These are phyloP conservation scores for Penicillium crystallinum DNA, from an alignment of 495 filamentous ascomycete genomes.

Conservation along the genomic window DNA sequence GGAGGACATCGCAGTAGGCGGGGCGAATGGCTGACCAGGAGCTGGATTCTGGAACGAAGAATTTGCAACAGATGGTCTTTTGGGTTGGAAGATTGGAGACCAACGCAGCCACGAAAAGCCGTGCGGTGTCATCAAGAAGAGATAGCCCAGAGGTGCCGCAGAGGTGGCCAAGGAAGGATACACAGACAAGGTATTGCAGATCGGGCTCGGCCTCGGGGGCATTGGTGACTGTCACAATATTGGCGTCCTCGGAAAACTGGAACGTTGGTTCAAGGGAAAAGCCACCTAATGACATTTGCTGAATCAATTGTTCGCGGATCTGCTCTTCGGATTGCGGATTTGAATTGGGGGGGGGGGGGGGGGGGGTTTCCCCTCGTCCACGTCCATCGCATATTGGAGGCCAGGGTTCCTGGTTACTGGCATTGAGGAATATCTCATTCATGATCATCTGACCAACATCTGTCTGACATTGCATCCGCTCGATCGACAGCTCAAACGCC, in stretches of 20 bases:
- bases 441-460: conserved; percentile 8
- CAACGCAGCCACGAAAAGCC: conserved; percentile 13
- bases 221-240: conserved; percentile 13
- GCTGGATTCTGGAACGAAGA: conserved; percentile 10
- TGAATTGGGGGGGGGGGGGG: too few relatives aligned
- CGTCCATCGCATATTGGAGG: conserved; percentile 5
- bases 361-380: conserved; percentile 10
- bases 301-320: conserved; percentile 12
- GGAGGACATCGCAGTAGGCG: conserved; percentile 1
- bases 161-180: conserved; percentile 12
- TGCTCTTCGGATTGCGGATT: conserved; percentile 3
- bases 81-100: conserved; percentile 10
- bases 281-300: conserved; percentile 3
- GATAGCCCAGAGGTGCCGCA: neutral
- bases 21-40: conserved; percentile 13
- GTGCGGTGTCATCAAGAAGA: conserved; percentile 11
- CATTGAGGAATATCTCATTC: neutral
- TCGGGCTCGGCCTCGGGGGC: conserved; percentile 5
- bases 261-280: conserved; percentile 10
- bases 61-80: conserved; percentile 12
- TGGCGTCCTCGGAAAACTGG: conserved; percentile 5
- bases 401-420: neutral
- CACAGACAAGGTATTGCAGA: conserved; percentile 15
- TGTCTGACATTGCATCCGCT: conserved; percentile 2
- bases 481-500: conserved; percentile 9